Conservation (phyloP, 2,329 filamentous ascomycete species). For the Aspergillus sp. region DNA sequence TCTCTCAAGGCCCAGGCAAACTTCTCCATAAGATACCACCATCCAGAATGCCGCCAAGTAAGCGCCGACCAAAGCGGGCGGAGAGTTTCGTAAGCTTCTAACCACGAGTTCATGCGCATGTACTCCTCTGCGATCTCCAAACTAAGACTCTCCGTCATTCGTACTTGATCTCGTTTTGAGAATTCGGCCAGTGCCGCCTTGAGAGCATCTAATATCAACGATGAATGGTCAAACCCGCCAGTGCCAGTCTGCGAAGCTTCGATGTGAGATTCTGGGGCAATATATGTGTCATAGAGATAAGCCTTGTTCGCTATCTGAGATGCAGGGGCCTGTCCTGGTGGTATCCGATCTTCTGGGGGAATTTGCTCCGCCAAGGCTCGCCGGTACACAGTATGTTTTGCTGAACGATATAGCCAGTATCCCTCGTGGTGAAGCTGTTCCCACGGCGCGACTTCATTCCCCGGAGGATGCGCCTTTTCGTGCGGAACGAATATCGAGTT, state of each 20-base stretch:
- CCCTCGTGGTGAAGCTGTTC: conserved; percentile 62
- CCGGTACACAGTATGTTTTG: conserved; percentile 52
- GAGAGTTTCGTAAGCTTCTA: conserved; percentile 53
- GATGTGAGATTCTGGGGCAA: conserved; percentile 58
- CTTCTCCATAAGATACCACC: conserved; percentile 57
- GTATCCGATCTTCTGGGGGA: conserved; percentile 58
- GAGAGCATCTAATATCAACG: conserved; percentile 50
- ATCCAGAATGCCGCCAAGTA: conserved; percentile 61
- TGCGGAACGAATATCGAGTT: conserved; percentile 47
- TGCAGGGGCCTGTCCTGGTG: conserved; percentile 56
- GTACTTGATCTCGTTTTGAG: conserved; percentile 51
- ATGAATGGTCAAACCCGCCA: conserved; percentile 52
- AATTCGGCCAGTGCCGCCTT: conserved; percentile 53
- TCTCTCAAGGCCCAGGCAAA: conserved; percentile 56
- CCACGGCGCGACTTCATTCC: conserved; percentile 57
- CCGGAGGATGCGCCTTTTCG: conserved; percentile 51
- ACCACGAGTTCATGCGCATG: conserved; percentile 50
- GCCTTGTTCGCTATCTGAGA: conserved; percentile 56
- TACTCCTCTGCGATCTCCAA: conserved; percentile 58
- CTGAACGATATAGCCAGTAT: conserved; percentile 60
- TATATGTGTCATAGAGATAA: conserved; percentile 59
- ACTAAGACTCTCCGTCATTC: conserved; percentile 55
- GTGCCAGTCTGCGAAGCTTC: conserved; percentile 50
- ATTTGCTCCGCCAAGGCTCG: conserved; percentile 55
- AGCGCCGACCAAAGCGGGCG: conserved; percentile 56